These are phyloP conservation scores for Phoma sp. DNA, from an alignment of 2,329 filamentous ascomycete genomes.

Conservation along the genomic window DNA sequence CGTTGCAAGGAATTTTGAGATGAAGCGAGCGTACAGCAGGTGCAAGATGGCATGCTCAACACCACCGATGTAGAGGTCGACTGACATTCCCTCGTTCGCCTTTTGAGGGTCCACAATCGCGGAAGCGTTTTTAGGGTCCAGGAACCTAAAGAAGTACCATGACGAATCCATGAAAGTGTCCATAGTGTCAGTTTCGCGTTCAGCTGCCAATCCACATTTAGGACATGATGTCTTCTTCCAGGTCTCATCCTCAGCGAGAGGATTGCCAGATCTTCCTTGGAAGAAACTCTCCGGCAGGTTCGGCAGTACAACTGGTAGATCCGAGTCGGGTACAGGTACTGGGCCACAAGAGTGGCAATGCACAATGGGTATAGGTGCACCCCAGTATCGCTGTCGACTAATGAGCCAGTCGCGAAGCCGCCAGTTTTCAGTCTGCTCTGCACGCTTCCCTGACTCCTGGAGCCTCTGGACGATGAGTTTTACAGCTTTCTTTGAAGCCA, in stretches of 20 bases:
- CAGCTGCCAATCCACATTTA: conserved; percentile 72
- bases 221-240: conserved; percentile 82
- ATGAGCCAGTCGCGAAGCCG: conserved; percentile 88
- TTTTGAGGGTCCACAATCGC: conserved; percentile 68
- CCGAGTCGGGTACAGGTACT: conserved; percentile 76
- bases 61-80: conserved; percentile 88
- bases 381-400: conserved; percentile 93
- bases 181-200: conserved; percentile 92
- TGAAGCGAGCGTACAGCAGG: conserved; percentile 86
- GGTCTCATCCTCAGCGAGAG: conserved; percentile 72
- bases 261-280: conserved; percentile 75
- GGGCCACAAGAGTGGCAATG: conserved; percentile 80
- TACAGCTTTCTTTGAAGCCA: conserved; percentile 69
- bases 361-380: conserved; percentile 85
- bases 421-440: conserved; percentile 74
- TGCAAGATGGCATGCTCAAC: conserved; percentile 92
- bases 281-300: conserved; percentile 73
- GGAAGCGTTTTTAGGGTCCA: conserved; percentile 71
- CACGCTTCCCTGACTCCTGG: conserved; percentile 61
- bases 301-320: conserved; percentile 80
- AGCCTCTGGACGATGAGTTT: conserved; percentile 63
- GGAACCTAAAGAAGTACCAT: conserved; percentile 88
- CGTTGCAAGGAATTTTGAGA: conserved; percentile 81
- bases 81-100: conserved; percentile 68
- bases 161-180: conserved; percentile 96